Percentiles rank a stretch among this genome's conserved stretches.
phyloP scores from a whole-genome alignment of 192 early-diverging fungal genomes.

The Mortierella antarctica region DNA sequence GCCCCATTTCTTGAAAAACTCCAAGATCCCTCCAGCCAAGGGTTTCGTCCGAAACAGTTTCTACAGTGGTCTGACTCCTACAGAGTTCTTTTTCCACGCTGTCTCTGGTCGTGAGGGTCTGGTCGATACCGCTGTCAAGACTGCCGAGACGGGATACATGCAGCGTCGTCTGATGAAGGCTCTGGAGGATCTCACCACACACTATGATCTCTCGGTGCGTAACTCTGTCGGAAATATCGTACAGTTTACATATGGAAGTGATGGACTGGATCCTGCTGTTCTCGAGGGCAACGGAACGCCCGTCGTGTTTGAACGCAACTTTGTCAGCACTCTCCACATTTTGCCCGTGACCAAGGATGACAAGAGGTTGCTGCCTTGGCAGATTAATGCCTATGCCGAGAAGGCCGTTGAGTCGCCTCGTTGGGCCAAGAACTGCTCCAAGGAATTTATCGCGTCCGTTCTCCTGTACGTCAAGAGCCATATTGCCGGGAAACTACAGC shows the following conservation, averaged over 20 bases:
- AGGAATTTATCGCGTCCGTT: conserved; percentile 72
- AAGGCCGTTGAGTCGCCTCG: conserved; percentile 58
- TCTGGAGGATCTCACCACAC: conserved; percentile 93
- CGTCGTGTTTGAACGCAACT: conserved; percentile 88
- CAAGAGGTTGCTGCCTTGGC: conserved; percentile 67
- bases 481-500: conserved; percentile 67
- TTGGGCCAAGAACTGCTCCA: conserved; percentile 67
- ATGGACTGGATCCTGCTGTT: conserved; percentile 93
- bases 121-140: conserved; percentile 99
- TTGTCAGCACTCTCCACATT: conserved; percentile 55
- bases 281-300: conserved; percentile 93
- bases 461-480: conserved; percentile 66
- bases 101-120: conserved; percentile 99
- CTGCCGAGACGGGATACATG: conserved; percentile 99
- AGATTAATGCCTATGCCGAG: conserved; percentile 66
- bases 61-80: conserved; percentile 93
- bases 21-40: conserved; percentile 92
- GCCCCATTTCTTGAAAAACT: conserved; percentile 96
- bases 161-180: conserved; percentile 97
- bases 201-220: conserved; percentile 96
- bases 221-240: conserved; percentile 91
- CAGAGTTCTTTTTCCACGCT: conserved; percentile 99
- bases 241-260: conserved; percentile 97
- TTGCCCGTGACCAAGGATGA: conserved; percentile 39
- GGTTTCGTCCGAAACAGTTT: conserved; percentile 99